Evolutionary conservation across 768 basidiomycete species (phyloP), one percentile per base, ranked within the genome.

Genomic region (Collybiopsis confluens): DNA sequence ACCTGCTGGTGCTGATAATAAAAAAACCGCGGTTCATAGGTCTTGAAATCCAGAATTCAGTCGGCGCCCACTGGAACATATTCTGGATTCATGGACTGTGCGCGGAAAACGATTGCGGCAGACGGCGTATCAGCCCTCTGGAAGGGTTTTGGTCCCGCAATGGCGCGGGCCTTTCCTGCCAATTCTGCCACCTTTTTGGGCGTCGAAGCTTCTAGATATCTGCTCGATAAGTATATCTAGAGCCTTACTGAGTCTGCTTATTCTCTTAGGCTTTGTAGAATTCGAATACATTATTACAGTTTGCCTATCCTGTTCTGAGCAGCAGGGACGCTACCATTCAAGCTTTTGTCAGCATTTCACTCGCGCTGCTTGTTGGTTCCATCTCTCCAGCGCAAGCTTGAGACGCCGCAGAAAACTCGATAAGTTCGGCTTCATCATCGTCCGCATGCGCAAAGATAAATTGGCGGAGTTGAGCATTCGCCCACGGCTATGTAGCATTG

Each of bases 11-110:
- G 18, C 44, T 28, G 11, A 38, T 2, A 49, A 43, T 37, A 48
- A 57, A 4, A 21, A 48, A 56, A 47, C 18, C 43, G 36, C 46
- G 16, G 18, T 48, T 26, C 54, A 30, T 63, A 97, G 95, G 93
- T 96, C 27, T 71, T 98, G 60, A 99, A 99, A 77, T 98, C 94
- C 18, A 80, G 96, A 56, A 74, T 99, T 24, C 97, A 99, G 67
- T 93, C 92, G 23, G 96, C 97, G 18, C 94, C 94, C n/a, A 85
- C 86, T 4, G 97, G 97, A 15, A 97, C 93, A n/a, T 99, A 99
- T 71, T 85, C 85, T 41, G 96, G 97, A 16, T 79, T 98, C 63
- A 62, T 97, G 52, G 97, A 99, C 68, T 99, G 97, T 63, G 81
- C 87, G 35, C 77, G 88, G 51, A 97, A 98, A 73, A 90, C 93